These are phyloP conservation scores for Wickerhamomyces canadensis DNA, from an alignment of 805 yeast genomes.

Conservation along the genomic window DNA sequence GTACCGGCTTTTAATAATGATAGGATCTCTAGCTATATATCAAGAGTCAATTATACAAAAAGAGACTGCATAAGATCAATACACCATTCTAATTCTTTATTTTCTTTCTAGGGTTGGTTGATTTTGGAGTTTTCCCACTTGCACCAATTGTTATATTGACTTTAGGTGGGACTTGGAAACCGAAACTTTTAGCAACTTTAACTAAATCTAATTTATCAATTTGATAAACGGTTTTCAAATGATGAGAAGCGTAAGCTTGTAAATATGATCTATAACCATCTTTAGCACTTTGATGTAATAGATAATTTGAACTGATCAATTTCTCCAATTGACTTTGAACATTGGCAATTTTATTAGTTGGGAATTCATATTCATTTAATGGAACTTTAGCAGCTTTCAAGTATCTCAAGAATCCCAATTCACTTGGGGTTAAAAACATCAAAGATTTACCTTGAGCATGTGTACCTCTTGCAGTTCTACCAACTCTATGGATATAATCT, in stretches of 20 bases:
- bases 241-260: slow-evolving; percentile 97
- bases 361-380: slow-evolving; percentile 94
- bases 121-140: slow-evolving; percentile 58
- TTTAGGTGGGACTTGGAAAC: slow-evolving; percentile 93
- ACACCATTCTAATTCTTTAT: slow-evolving; percentile 5
- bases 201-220: slow-evolving; percentile 91
- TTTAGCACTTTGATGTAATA: slow-evolving; percentile 92
- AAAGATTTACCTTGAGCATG: slow-evolving; percentile 87
- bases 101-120: slow-evolving; percentile 12
- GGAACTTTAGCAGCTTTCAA: slow-evolving; percentile 97
- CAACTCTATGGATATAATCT: slow-evolving; percentile 97
- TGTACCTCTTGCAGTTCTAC: slow-evolving; percentile 96
- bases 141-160: slow-evolving; percentile 96
- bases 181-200: slow-evolving; percentile 93
- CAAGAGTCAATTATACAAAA: too few species aligned
- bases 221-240: slow-evolving; percentile 91
- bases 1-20: background rate
- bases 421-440: slow-evolving; percentile 93
- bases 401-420: slow-evolving; percentile 90
- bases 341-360: slow-evolving; percentile 88
- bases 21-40: too few species aligned
- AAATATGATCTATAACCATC: slow-evolving; percentile 96
- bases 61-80: too few species aligned
- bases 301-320: slow-evolving; percentile 84
- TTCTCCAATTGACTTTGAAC: slow-evolving; percentile 92